A percentile compares a stretch with the other conserved stretches of the same genome.
Evolutionary conservation across 2,329 filamentous ascomycete genomes (phyloP).

Genomic region (Clarireedia sp.): DNA sequence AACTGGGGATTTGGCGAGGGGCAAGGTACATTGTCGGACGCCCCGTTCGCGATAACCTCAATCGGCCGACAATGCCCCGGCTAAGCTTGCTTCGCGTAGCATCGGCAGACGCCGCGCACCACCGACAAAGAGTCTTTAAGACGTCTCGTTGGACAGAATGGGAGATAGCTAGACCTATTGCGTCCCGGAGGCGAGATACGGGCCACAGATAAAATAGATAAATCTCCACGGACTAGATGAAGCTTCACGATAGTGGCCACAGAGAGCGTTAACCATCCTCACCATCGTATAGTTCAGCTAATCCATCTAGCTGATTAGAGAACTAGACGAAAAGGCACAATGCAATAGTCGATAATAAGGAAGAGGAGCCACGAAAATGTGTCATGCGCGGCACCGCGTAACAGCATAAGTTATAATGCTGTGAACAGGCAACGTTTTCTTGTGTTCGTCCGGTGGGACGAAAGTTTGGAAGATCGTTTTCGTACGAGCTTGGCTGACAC

Average conservation of each 20-base stretch:
- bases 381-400: slow-evolving; percentile 7
- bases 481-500: background rate
- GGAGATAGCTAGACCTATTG: background rate
- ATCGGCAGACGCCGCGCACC: slow-evolving; percentile 5
- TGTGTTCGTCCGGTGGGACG: background rate
- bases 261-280: background rate
- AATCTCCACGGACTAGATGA: no score
- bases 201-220: background rate
- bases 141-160: background rate
- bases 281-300: background rate
- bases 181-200: background rate
- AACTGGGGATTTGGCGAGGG: slow-evolving; percentile 1
- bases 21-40: background rate
- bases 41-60: background rate
- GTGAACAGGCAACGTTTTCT: background rate
- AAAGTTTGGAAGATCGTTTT: background rate
- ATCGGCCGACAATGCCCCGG: slow-evolving; percentile 1
- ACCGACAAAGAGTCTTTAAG: background rate
- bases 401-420: background rate
- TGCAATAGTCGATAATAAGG: background rate
- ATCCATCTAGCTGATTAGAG: background rate
- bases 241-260: background rate
- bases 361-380: slow-evolving; percentile 3
- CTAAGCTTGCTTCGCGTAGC: background rate
- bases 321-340: background rate